Conservation (phyloP, 495 filamentous ascomycete genomes). For the Aspergillus nidulans region DNA sequence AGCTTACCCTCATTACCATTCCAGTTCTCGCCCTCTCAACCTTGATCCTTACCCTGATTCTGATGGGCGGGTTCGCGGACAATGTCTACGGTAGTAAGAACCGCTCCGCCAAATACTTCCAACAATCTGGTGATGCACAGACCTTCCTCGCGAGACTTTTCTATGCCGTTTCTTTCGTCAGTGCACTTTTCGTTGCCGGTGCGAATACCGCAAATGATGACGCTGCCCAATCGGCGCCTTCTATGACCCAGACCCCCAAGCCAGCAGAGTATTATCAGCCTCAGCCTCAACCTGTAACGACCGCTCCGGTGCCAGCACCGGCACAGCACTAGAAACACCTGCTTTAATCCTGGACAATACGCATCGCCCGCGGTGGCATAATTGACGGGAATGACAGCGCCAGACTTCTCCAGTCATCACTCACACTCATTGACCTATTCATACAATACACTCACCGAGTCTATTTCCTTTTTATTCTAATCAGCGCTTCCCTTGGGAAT, state of each 20-base stretch:
- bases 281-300: too few relatives aligned
- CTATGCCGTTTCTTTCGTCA: slow-evolving; percentile 3
- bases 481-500: too few relatives aligned
- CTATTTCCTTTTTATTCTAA: too few relatives aligned
- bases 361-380: too few relatives aligned
- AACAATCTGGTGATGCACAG: neutral
- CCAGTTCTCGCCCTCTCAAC: neutral
- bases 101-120: neutral
- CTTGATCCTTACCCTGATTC: neutral
- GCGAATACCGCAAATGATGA: neutral
- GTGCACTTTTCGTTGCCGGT: slow-evolving; percentile 1
- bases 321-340: too few relatives aligned
- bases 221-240: neutral
- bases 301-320: too few relatives aligned
- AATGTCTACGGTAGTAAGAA: neutral
- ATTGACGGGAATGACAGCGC: too few relatives aligned
- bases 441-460: too few relatives aligned
- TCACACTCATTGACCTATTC: too few relatives aligned
- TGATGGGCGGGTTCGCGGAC: slow-evolving; percentile 9
- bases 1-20: neutral
- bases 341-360: too few relatives aligned
- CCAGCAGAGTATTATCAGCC: neutral
- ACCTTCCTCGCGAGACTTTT: slow-evolving; percentile 6
- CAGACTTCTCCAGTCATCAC: too few relatives aligned
- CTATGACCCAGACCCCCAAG: neutral